Evolutionary conservation across 2,329 filamentous ascomycete genomes (phyloP), one percentile per base, ranked within the genome.

Genomic region (Pseudogymnoascus sp.): DNA sequence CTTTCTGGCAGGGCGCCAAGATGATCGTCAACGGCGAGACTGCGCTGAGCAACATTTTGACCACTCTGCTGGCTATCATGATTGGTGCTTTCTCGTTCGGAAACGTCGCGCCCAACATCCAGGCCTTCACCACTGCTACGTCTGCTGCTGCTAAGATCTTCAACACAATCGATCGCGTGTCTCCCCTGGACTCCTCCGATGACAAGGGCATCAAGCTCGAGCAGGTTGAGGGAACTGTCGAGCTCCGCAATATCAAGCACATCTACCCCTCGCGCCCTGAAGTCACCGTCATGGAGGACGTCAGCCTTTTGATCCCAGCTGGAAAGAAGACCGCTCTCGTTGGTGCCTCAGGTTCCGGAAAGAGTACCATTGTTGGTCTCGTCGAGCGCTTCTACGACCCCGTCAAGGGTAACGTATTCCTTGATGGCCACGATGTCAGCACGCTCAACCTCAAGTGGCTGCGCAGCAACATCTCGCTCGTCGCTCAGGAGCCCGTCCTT

Each of bases 341-440:
- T 5, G 95, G 95, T 64, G 91, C 93, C 0, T 97, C 93, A 10
- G 95, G 93, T 10, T 96, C 90, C 40, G 95, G 95, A 59, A 99
- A 97, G 77, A 93, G 89, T 70, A 97, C 95, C 0, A 93, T 97
- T 66, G 89, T 97, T 28, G 93, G 93, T 11, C 81, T 99, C 18
- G 87, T 97, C 1, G 93, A 97, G 76, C 86, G 95, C 16, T 97
- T 97, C 75, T 99, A 99, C 74, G 86, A 93, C 64, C 93, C 93
- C 0, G 90, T 97, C 36, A 84, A 84, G 31, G 95, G 95, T 21
- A 77, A 83, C 18, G 86, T 97, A 0, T 82, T 87, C 64, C 79
- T 99, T 10, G 95, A 97, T 73, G 93, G 90, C 6, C 86, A 88
- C 68, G 89, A 96, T 73, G 87, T 96, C 63, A 85, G 84, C 70